Percentiles rank a stretch among this genome's conserved stretches.
Evolutionary conservation across 352 stramenopile genomes (phyloP).

Genomic region (Pythium periplocum): DNA sequence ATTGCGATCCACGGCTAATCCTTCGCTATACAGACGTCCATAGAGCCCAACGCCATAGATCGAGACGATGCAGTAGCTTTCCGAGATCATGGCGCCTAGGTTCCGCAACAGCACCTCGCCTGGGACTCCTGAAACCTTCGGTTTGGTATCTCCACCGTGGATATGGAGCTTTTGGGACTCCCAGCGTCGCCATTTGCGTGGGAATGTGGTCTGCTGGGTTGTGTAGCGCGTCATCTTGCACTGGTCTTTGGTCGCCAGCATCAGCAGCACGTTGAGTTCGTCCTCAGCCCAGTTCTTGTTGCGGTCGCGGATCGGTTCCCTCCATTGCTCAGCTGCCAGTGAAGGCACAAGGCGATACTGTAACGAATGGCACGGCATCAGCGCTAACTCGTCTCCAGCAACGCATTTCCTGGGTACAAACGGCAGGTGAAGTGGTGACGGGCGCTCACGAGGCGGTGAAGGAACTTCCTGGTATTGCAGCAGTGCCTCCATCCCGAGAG

Average conservation of each 20-base stretch:
- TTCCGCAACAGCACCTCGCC: slow-evolving; percentile 36
- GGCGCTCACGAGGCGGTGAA: slow-evolving; percentile 3
- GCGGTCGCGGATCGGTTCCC: slow-evolving; percentile 50
- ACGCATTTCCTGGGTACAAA: slow-evolving; percentile 43
- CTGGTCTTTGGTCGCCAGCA: slow-evolving; percentile 1
- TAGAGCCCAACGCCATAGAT: slow-evolving; percentile 54
- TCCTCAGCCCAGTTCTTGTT: slow-evolving; percentile 52
- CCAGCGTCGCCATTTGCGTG: slow-evolving; percentile 44
- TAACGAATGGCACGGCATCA: slow-evolving; percentile 71
- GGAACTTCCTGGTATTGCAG: slow-evolving; percentile 36
- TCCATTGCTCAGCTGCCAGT: slow-evolving; percentile 35
- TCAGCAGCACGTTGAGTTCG: slow-evolving; percentile 41
- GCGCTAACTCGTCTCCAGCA: slow-evolving; percentile 42
- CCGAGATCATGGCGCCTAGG: slow-evolving; percentile 49
- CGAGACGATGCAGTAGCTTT: slow-evolving; percentile 54
- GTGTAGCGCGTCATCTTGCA: slow-evolving; percentile 28
- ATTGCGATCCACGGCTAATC: slow-evolving; percentile 23
- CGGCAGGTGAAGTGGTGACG: slow-evolving; percentile 39
- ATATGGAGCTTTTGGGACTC: slow-evolving; percentile 32
- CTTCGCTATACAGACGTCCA: slow-evolving; percentile 45
- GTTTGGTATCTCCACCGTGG: slow-evolving; percentile 2
- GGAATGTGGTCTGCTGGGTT: slow-evolving; percentile 10
- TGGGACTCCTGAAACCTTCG: neutral
- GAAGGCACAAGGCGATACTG: slow-evolving; percentile 32
- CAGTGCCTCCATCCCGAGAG: slow-evolving; percentile 43